Evolutionary conservation across 768 basidiomycete genomes (phyloP), one percentile per base, ranked within the genome.

Genomic region (Ephemerocybe angulata): DNA sequence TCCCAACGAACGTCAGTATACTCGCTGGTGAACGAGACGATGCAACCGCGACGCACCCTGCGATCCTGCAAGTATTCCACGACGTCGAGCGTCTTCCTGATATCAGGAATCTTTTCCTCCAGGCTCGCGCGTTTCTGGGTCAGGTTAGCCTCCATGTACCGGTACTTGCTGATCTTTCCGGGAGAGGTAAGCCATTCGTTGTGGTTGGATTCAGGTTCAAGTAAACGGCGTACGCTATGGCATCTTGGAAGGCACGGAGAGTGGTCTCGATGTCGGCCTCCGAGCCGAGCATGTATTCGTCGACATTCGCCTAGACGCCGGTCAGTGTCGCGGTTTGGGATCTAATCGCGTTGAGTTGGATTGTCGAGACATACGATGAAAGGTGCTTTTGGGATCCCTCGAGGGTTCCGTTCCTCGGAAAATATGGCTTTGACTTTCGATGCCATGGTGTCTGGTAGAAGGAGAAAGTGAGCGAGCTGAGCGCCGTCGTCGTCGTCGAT

Each of bases 101-200:
- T 93, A 68, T 99, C 97, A 0, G 96, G 95, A 33, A 98, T 94
- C 78, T 99, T 98, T 58, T 92, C 90, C 62, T 94, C 88, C 4
- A 98, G 77, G 17, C 87, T 84, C 50, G 79, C 79, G 51, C 88
- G 79, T 43, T 94, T 82, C 64, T 93, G 88, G 5, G 85, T 75
- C 47, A 95, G 76, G 66, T 85, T 94, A 15, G 83, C 74, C 62
- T 98, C 96, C 96, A 99, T 98, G 73, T 96, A 98, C 48, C 90
- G 88, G 77, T 99, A 98, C 78, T 99, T 98, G 63, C 96, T 99
- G 74, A 65, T 68, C 77, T 77, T 78, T 71, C 71, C 59, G 57
- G 54, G 62, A 59, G 51, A 58, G 58, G 61, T 59, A 51, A 66
- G 62, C 38, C 65, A 56, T 59, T 57, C 53, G 56, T 48, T 52